Evolutionary conservation across 2,329 filamentous ascomycete species (phyloP).

Genomic region (Chrysosphaeria jannelii): DNA sequence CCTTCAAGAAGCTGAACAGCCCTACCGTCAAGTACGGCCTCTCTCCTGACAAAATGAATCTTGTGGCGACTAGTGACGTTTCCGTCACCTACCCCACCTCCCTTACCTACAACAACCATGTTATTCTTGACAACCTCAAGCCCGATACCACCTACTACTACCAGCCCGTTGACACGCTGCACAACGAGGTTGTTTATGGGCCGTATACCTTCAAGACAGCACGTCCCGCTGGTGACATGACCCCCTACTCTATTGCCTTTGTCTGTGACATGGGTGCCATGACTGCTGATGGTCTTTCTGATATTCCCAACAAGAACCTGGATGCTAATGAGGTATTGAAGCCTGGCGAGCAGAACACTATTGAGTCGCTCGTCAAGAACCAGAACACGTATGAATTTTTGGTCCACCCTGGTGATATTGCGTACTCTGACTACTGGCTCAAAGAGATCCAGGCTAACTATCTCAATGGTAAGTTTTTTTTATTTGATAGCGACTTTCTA

Average conservation of each 20-base stretch:
- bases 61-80: conserved; percentile 6
- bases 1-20: conserved; percentile 6
- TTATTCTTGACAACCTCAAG: conserved; percentile 12
- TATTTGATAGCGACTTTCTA: background rate
- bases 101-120: conserved; percentile 13
- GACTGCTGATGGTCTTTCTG: conserved; percentile 3
- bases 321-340: conserved; percentile 2
- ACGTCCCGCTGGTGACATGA: conserved; percentile 11
- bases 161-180: conserved; percentile 15
- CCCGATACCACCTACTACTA: conserved; percentile 18
- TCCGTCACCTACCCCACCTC: conserved; percentile 9
- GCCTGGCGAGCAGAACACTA: conserved; percentile 3
- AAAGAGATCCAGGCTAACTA: conserved; percentile 12
- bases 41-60: conserved; percentile 4
- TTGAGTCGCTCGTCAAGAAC: conserved; percentile 2
- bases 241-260: conserved; percentile 15
- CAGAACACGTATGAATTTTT: conserved; percentile 3
- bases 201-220: conserved; percentile 8
- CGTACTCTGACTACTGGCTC: conserved; percentile 16
- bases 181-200: conserved; percentile 14
- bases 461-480: conserved; percentile 1
- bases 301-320: conserved; percentile 1
- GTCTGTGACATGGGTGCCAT: conserved; percentile 14
- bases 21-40: conserved; percentile 8
- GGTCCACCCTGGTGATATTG: conserved; percentile 21